Evolutionary conservation across 2,329 filamentous ascomycete genomes (phyloP), one percentile per base, ranked within the genome.

Genomic region (Cladosporium sp.): DNA sequence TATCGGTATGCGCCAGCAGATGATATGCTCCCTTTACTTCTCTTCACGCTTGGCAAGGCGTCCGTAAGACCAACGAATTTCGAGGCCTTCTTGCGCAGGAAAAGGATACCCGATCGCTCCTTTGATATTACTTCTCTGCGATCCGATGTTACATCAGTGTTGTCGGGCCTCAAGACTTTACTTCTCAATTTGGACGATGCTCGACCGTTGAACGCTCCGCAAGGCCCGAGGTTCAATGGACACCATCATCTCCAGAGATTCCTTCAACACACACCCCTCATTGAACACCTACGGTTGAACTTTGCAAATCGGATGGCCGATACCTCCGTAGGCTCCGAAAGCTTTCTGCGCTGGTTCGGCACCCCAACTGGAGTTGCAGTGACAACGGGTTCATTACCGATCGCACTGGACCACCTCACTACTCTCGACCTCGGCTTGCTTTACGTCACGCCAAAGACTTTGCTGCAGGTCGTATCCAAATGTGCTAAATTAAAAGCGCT

Each of bases 261-360:
- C 8, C 54, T 75, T 12, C 65, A 69, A 47, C 54, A 69, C 12
- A 67, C 68, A 1, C 58, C 68, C 4, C 44, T 62, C 1, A 66
- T 75, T 4, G 58, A 71, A 34, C 51, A 52, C 10, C 64, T 75
- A 11, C 68, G 73, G 14, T 59, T 75, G 24, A 75, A 75, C 55
- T 75, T 75, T 57, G 49, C 11, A 1, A 8, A 30, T 26, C 6
- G 11, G n/a, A 0, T 4, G 26, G 51, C 10, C 51, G 24, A 21
- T n/a, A 10, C 6, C 4, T n/a, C 30, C 28, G 15, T 11, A 14
- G n/a, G 36, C 44, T 4, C 36, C n/a, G n/a, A 32, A 12, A 8
- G 61, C 34, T 30, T 64, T 24, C 36, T 59, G 18, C 26, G 18
- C 26, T 62, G 30, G 44, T 28, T 52, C 21, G 32, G 44, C 0